Percentiles rank a stretch among this genome's conserved stretches.
Conservation (phyloP, 2,329 filamentous ascomycete species). For the Neophaeococcomyces aloes region DNA sequence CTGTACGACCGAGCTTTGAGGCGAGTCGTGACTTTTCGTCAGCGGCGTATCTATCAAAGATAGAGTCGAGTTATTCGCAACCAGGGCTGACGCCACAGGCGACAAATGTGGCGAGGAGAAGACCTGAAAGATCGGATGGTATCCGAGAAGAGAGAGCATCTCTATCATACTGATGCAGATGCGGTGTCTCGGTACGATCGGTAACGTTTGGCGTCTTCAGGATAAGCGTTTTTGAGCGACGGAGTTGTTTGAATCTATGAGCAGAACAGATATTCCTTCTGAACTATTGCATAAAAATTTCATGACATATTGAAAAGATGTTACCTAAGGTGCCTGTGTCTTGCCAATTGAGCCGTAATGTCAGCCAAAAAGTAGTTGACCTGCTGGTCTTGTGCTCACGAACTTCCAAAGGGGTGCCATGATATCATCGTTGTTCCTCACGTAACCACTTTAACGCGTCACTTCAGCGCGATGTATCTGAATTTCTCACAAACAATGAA, state of each 20-base stretch:
- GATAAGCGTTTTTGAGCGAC: neutral
- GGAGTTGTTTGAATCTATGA: neutral
- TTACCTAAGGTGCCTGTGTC: neutral
- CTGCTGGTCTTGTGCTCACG: neutral
- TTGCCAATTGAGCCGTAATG: neutral
- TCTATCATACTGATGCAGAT: slow-evolving; percentile 6
- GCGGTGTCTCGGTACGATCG: slow-evolving; percentile 11
- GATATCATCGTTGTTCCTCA: slow-evolving; percentile 1
- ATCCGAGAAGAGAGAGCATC: neutral
- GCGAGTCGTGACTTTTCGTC: slow-evolving; percentile 84
- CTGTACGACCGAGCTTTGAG: slow-evolving; percentile 67
- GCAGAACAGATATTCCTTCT: neutral
- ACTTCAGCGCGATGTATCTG: neutral
- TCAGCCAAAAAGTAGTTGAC: neutral
- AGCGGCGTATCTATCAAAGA: slow-evolving; percentile 69
- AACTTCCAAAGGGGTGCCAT: neutral
- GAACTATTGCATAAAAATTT: neutral
- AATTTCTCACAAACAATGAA: neutral
- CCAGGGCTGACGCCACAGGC: slow-evolving; percentile 17
- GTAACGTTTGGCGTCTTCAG: neutral
- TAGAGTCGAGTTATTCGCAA: slow-evolving; percentile 61
- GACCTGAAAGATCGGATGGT: neutral
- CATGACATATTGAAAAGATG: neutral
- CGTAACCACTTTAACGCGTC: slow-evolving; percentile 2
- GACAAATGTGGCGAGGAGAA: slow-evolving; percentile 8